These are phyloP conservation scores for Miscanthus lutarioriparius DNA, from an alignment of 176 grass and related monocot genomes.

Conservation along the genomic window DNA sequence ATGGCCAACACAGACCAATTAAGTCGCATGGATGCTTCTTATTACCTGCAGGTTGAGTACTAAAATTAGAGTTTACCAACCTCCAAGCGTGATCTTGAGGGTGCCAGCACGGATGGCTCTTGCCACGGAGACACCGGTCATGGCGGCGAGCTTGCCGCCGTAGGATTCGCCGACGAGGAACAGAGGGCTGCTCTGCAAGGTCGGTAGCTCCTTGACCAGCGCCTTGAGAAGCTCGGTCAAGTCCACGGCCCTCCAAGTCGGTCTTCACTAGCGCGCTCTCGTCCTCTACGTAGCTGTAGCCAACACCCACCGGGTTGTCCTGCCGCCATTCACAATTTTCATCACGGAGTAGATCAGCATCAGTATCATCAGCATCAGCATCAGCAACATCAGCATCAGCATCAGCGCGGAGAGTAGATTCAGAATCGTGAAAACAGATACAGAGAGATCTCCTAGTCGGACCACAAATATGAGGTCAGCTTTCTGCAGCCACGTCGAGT, in stretches of 20 bases:
- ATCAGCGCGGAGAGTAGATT: too few relatives aligned
- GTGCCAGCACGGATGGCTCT: constrained; percentile 50
- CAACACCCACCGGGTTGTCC: constrained; percentile 88
- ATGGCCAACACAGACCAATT: too few relatives aligned
- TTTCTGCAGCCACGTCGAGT: constrained; percentile 74
- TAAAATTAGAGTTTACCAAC: background rate
- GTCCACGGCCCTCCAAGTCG: constrained; percentile 52
- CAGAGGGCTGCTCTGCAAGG: constrained; percentile 58
- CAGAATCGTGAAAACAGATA: too few relatives aligned
- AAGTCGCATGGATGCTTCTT: too few relatives aligned
- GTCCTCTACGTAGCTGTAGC: constrained; percentile 82
- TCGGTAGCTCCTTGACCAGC: constrained; percentile 40
- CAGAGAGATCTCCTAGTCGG: too few relatives aligned
- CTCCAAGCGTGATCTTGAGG: constrained; percentile 69
- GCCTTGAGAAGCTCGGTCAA: constrained; percentile 52
- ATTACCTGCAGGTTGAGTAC: background rate
- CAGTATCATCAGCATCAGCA: too few relatives aligned
- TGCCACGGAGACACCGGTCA: constrained; percentile 51
- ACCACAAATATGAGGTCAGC: constrained; percentile 89
- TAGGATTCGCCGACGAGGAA: constrained; percentile 81
- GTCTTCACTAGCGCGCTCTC: constrained; percentile 56
- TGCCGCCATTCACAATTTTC: background rate
- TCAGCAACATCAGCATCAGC: too few relatives aligned
- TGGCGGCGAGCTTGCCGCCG: constrained; percentile 73
- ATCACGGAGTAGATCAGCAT: too few relatives aligned